phyloP scores from a whole-genome alignment of 805 yeast species.

The Suhomyces sp. region DNA sequence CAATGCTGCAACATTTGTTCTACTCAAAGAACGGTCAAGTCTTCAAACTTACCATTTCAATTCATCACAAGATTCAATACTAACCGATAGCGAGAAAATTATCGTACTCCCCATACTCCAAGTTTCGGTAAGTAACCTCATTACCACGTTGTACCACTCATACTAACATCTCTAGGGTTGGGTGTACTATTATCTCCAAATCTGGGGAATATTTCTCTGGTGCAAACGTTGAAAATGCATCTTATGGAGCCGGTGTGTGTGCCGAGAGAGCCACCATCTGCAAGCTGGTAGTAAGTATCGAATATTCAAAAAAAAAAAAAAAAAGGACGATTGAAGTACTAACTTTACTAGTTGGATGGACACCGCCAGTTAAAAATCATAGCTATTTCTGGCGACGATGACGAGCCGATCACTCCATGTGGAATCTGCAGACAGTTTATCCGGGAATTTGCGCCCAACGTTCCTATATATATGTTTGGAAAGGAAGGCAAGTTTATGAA shows the following conservation, averaged over 20 bases:
- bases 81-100: constrained; percentile 44
- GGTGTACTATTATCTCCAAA: constrained; percentile 65
- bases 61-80: too few relatives aligned
- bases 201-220: constrained; percentile 58
- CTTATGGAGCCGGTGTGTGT: constrained; percentile 61
- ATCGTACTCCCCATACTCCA: constrained; percentile 72
- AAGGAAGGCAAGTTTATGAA: constrained; percentile 46
- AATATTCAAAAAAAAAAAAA: neutral
- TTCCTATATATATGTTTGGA: constrained; percentile 71
- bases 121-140: constrained; percentile 52
- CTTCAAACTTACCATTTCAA: too few relatives aligned
- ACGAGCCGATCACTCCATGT: constrained; percentile 74
- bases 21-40: too few relatives aligned
- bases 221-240: constrained; percentile 91
- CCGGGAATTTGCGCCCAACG: constrained; percentile 67
- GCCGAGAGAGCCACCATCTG: constrained; percentile 41
- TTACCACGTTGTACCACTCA: neutral
- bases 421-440: constrained; percentile 92
- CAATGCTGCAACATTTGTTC: too few relatives aligned
- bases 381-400: constrained; percentile 64
- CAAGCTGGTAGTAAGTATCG: constrained; percentile 31
- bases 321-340: neutral
- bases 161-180: constrained; percentile 57
- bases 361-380: constrained; percentile 51
- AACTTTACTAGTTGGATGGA: constrained; percentile 36